Percentiles rank a stretch among this genome's conserved stretches.
Conservation (phyloP, 345 rosid species). For the Mangifera indica region DNA sequence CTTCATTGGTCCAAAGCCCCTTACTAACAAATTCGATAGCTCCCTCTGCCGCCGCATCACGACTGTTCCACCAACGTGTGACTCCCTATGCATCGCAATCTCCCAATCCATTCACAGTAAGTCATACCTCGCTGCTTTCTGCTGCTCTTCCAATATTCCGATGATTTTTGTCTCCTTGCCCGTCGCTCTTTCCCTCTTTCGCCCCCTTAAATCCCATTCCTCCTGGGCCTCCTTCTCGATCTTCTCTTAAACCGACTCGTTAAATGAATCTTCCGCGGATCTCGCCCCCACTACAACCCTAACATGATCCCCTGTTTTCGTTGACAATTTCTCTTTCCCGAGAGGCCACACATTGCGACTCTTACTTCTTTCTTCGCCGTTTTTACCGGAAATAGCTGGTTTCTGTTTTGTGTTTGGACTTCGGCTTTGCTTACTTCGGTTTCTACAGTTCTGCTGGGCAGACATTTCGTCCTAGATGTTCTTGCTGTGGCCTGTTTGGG, state of each 20-base stretch:
- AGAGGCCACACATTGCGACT: constrained; percentile 81
- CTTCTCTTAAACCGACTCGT: constrained; percentile 59
- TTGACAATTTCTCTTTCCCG: constrained; percentile 84
- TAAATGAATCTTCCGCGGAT: constrained; percentile 91
- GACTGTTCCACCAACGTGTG: constrained; percentile 38
- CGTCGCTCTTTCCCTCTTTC: constrained; percentile 54
- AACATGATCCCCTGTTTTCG: constrained; percentile 68
- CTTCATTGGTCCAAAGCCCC: not conserved
- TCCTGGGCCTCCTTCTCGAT: constrained; percentile 82
- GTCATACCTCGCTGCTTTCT: constrained; percentile 48
- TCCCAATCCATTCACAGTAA: too few species aligned
- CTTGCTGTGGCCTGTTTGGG: constrained; percentile 69
- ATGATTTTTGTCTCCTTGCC: constrained; percentile 87
- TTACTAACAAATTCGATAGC: not conserved
- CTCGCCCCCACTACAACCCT: constrained; percentile 83
- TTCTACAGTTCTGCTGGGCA: constrained; percentile 80
- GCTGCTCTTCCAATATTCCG: constrained; percentile 67
- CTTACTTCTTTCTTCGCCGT: constrained; percentile 33
- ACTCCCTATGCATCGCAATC: constrained; percentile 45
- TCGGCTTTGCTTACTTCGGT: constrained; percentile 70
- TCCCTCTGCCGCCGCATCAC: too few species aligned
- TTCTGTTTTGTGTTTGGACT: constrained; percentile 35
- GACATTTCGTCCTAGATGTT: constrained; percentile 73
- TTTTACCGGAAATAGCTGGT: constrained; percentile 12
- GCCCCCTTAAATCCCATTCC: constrained; percentile 50